Evolutionary conservation across 179 eudicot species (phyloP).

Genomic region (Beta corolliflora): DNA sequence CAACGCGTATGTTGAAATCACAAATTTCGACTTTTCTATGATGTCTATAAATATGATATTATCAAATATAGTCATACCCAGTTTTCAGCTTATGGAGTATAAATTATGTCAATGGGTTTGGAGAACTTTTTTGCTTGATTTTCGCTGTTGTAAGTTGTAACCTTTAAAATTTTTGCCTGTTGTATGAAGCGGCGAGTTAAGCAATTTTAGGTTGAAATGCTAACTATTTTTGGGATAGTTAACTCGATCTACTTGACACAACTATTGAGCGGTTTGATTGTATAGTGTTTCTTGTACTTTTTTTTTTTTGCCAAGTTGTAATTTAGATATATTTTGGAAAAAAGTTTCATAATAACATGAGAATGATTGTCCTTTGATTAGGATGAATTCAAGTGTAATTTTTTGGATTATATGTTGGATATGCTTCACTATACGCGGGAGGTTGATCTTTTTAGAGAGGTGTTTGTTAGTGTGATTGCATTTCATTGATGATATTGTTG

Average conservation of each 20-base stretch:
- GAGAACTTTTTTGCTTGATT: background rate
- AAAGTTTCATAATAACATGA: too few species aligned
- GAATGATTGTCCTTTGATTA: too few species aligned
- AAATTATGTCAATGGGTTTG: slow-evolving; percentile 1
- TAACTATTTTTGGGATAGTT: background rate
- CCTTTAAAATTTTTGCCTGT: background rate
- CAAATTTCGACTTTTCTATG: background rate
- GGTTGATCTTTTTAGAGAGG: too few species aligned
- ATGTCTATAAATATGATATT: background rate
- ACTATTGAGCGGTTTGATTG: background rate
- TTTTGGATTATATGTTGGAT: too few species aligned
- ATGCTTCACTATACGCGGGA: too few species aligned
- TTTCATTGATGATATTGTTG: too few species aligned
- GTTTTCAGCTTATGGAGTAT: background rate
- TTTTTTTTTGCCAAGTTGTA: background rate
- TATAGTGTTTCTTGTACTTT: background rate
- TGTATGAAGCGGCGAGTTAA: background rate
- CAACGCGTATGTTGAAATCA: background rate
- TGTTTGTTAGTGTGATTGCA: too few species aligned
- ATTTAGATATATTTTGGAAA: too few species aligned
- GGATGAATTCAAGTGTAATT: too few species aligned
- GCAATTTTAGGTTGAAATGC: background rate
- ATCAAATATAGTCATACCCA: background rate
- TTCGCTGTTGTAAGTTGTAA: background rate
- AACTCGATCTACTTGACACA: background rate